phyloP scores from a whole-genome alignment of 139 green algal species.

The Nannochloris sp. region DNA sequence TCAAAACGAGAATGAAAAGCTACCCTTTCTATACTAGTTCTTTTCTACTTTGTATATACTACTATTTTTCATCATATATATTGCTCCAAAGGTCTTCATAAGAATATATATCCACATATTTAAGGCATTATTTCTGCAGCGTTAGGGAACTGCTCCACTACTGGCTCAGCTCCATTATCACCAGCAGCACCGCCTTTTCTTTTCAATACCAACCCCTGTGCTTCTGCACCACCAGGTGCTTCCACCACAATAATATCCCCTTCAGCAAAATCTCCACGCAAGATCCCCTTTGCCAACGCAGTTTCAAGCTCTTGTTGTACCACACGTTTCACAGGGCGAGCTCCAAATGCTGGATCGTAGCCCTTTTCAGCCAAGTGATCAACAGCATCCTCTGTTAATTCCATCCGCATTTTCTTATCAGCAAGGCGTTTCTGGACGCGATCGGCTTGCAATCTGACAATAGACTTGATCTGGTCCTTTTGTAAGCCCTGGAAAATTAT shows the following conservation, averaged over 20 bases:
- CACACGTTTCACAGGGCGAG: conserved; percentile 93
- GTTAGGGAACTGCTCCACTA: conserved; percentile 1
- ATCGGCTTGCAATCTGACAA: conserved; percentile 67
- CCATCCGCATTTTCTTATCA: conserved; percentile 82
- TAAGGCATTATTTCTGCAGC: conserved; percentile 3
- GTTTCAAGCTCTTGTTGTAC: conserved; percentile 96
- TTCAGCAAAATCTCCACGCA: conserved; percentile 65
- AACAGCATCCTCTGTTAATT: conserved; percentile 56
- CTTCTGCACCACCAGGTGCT: conserved; percentile 22
- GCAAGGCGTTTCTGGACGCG: conserved; percentile 64
- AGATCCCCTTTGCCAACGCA: conserved; percentile 70
- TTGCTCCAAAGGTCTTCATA: too few relatives aligned
- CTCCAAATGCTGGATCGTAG: conserved; percentile 91
- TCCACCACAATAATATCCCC: conserved; percentile 61
- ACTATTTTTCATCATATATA: too few relatives aligned
- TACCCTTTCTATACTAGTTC: neutral
- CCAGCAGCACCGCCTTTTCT: neutral
- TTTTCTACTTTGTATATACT: neutral
- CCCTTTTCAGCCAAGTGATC: conserved; percentile 67
- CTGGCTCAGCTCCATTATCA: conserved; percentile 1
- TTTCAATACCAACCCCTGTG: conserved; percentile 3
- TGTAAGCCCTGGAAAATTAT: conserved; percentile 88
- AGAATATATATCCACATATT: too few relatives aligned
- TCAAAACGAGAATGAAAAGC: neutral
- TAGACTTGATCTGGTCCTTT: conserved; percentile 65